Conservation (phyloP, 2,329 filamentous ascomycete genomes). For the Penicillium janthinellum region DNA sequence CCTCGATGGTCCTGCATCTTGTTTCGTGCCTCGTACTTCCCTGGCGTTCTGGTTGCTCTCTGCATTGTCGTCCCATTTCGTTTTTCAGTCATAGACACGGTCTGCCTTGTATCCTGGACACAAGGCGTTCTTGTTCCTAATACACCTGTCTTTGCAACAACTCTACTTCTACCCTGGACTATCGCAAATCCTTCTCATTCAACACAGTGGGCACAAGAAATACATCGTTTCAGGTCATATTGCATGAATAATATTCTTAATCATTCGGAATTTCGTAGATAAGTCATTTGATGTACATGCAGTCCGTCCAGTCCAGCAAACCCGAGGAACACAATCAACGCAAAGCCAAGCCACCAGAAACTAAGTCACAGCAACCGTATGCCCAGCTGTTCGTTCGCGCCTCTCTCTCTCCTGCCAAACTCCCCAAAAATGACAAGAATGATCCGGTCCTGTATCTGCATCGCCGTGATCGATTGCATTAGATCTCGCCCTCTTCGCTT, state of each 20-base stretch:
- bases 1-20: not conserved
- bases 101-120: not conserved
- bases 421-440: not conserved
- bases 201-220: not conserved
- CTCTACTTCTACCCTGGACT: not conserved
- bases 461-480: not conserved
- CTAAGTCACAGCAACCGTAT: not conserved
- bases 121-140: not conserved
- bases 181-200: not conserved
- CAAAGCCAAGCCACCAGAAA: not conserved
- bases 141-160: not conserved
- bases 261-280: constrained; percentile 8
- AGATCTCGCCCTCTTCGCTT: constrained; percentile 49
- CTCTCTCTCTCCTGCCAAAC: not conserved
- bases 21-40: not conserved
- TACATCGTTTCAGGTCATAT: not conserved
- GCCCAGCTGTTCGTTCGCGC: not conserved
- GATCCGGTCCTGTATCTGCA: not conserved
- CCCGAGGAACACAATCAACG: not conserved
- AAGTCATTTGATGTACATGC: constrained; percentile 11
- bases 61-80: not conserved
- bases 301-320: not conserved
- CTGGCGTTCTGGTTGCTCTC: not conserved
- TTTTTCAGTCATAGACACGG: not conserved
- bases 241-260: not conserved